Evolutionary conservation across 768 basidiomycete genomes (phyloP), one percentile per base, ranked within the genome.

Genomic region (Lentinula sp.): DNA sequence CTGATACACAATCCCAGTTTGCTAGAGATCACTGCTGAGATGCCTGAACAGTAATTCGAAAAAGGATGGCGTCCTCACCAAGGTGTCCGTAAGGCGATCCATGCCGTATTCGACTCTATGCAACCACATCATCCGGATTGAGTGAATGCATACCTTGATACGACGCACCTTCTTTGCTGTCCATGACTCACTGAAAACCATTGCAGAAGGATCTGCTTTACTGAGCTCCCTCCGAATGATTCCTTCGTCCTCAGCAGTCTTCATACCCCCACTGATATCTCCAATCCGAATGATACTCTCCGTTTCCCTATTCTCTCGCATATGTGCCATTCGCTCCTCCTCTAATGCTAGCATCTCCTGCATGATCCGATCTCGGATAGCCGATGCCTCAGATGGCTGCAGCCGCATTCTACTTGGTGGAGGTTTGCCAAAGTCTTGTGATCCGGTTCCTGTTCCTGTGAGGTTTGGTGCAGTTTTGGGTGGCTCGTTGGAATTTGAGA

Each of bases 141-240:
- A 18, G 34, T 21, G 10, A 21, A 21, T 1, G 15, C 18, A 28
- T 4, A 39, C 21, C 51, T 63, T 7, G 57, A 46, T 21, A 16
- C 46, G 59, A 65, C 73, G 10, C 61, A 90, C 91, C 83, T 95
- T 97, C 79, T 99, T 99, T 16, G 89, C 80, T 39, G 85, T 77
- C 95, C 95, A 99, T 2, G 92, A 91, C 74, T 99, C 97, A 69
- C 89, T 91, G 72, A 99, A 95, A 4, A 98, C 91, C 10, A 95
- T 86, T 4, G 95, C 97, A 28, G 93, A 95, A 2, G 97, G 97
- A 73, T 99, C 97, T 8, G 82, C 91, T 75, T 94, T 97, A 73
- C 93, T 95, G 61, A 99, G 78, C 67, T 98, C 97, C 54, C 89
- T 80, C 64, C 94, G 80, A 60, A 99, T 96, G 64, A 99, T 96